Evolutionary conservation across 2,329 filamentous ascomycete species (phyloP).

Genomic region (Penicillium psychrosexuale): DNA sequence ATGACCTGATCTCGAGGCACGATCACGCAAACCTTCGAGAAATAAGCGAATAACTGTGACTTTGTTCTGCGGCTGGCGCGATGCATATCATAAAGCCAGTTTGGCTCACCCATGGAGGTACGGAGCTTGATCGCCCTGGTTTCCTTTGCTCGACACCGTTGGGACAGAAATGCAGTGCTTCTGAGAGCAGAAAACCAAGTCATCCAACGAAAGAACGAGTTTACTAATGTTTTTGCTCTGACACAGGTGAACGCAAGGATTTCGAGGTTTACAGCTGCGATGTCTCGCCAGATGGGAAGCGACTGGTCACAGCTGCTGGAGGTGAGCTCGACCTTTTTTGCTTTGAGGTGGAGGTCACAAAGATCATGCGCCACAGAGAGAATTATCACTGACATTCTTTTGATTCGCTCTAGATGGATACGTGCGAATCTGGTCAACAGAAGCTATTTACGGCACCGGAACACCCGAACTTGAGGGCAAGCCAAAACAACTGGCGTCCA

Average conservation of each 20-base stretch:
- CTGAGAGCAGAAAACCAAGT: not conserved
- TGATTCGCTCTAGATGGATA: conserved; percentile 67
- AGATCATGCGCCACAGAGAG: not conserved
- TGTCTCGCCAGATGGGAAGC: conserved; percentile 88
- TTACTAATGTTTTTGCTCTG: conserved; percentile 16
- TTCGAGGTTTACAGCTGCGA: conserved; percentile 99
- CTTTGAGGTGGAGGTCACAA: not conserved
- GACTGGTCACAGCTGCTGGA: conserved; percentile 90
- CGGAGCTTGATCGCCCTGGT: conserved; percentile 7
- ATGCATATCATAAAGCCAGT: conserved; percentile 92
- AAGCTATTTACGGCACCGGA: conserved; percentile 80
- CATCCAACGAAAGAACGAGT: not conserved
- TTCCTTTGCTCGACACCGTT: not conserved
- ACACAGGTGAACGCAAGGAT: conserved; percentile 85
- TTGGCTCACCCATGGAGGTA: conserved; percentile 92
- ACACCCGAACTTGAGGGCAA: conserved; percentile 67
- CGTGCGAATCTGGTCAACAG: conserved; percentile 96
- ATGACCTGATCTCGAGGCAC: not conserved
- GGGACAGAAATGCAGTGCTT: not conserved
- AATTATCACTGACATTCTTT: conserved; percentile 10
- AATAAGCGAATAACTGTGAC: conserved; percentile 2
- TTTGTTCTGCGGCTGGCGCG: conserved; percentile 15
- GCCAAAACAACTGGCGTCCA: conserved; percentile 91
- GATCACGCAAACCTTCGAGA: not conserved
- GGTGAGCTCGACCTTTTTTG: conserved; percentile 52